Conservation (phyloP, 352 stramenopile genomes). For the Phytophthora constricta region DNA sequence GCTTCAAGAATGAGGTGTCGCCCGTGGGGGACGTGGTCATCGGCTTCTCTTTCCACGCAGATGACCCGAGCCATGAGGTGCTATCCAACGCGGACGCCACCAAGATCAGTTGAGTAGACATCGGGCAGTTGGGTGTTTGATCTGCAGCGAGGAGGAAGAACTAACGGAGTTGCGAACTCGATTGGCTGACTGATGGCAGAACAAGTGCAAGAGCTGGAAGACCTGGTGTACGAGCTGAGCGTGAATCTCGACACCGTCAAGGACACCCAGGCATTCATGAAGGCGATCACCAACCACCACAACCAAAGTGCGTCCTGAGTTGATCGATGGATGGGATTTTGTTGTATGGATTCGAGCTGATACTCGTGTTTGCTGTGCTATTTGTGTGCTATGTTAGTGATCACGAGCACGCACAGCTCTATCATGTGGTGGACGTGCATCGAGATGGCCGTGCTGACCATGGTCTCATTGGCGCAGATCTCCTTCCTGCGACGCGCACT, state of each 20-base stretch:
- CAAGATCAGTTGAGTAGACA: slow-evolving; percentile 82
- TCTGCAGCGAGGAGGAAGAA: too few species aligned
- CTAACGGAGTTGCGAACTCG: background rate
- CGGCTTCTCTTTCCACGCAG: slow-evolving; percentile 88
- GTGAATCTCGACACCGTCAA: slow-evolving; percentile 88
- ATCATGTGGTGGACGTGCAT: slow-evolving; percentile 86
- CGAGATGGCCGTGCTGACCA: slow-evolving; percentile 74
- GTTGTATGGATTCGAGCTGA: background rate
- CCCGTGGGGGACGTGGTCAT: slow-evolving; percentile 75
- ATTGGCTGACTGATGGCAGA: slow-evolving; percentile 40
- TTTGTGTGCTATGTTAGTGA: slow-evolving; percentile 50
- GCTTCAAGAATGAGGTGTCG: slow-evolving; percentile 74
- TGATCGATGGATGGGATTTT: background rate
- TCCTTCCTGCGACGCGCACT: slow-evolving; percentile 83
- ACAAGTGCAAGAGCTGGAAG: slow-evolving; percentile 87
- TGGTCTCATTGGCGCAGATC: slow-evolving; percentile 84
- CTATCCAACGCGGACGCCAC: slow-evolving; percentile 88
- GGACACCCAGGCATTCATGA: slow-evolving; percentile 89
- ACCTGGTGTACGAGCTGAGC: slow-evolving; percentile 88
- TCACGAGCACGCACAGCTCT: slow-evolving; percentile 82
- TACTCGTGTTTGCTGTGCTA: background rate
- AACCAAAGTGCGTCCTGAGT: slow-evolving; percentile 56
- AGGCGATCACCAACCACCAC: slow-evolving; percentile 84
- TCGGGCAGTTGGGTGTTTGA: background rate
- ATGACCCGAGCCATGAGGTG: slow-evolving; percentile 86